Evolutionary conservation across 2,329 filamentous ascomycete species (phyloP).

Genomic region (Fusarium odoratissimum): DNA sequence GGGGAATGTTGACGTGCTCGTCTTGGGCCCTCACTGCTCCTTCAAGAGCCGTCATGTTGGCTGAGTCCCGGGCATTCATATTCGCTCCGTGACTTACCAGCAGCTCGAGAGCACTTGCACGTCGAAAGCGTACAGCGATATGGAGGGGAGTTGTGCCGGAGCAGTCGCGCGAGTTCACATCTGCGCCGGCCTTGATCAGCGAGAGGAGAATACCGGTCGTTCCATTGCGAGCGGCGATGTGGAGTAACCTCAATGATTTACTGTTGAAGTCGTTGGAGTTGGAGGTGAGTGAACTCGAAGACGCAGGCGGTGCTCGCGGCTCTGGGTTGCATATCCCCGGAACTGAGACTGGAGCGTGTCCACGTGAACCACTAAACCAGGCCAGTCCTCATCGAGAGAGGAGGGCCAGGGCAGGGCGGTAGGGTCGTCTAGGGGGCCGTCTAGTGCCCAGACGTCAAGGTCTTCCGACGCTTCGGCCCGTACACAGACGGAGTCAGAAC

Average conservation of each 20-base stretch:
- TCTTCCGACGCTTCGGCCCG: conserved; percentile 1
- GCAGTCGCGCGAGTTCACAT: not conserved
- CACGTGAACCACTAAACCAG: not conserved
- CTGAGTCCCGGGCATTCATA: not conserved
- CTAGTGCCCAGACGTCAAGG: not conserved
- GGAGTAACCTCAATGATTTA: not conserved
- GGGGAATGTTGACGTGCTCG: not conserved
- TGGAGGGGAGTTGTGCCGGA: not conserved
- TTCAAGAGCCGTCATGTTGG: not conserved
- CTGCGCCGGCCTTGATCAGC: not conserved
- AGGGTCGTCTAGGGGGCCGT: not conserved
- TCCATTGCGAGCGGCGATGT: not conserved
- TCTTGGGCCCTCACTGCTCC: conserved; percentile 1
- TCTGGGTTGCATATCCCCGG: not conserved
- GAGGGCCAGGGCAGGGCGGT: not conserved
- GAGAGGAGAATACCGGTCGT: not conserved
- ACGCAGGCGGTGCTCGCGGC: not conserved
- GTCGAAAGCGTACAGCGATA: not conserved
- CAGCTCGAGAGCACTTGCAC: not conserved
- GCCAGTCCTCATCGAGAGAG: not conserved
- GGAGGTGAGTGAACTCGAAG: not conserved
- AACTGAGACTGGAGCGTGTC: not conserved
- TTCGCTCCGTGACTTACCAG: not conserved
- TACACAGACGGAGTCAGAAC: not conserved
- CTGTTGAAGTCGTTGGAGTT: not conserved